A percentile compares a stretch with the other conserved stretches of the same genome.
Evolutionary conservation across 2,329 filamentous ascomycete species (phyloP).

Genomic region (Pseudopithomyces maydicus): DNA sequence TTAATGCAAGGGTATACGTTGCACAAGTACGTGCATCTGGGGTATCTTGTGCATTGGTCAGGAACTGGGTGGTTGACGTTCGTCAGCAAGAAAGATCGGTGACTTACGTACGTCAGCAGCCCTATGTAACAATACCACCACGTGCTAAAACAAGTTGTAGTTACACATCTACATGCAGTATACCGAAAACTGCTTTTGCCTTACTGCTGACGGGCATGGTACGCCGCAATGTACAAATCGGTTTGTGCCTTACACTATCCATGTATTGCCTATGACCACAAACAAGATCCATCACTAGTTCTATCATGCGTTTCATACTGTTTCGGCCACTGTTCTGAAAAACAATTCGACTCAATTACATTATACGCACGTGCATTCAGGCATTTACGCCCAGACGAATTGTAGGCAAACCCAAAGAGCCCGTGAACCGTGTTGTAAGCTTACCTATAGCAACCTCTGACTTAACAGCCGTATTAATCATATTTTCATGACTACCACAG

Average conservation of each 20-base stretch:
- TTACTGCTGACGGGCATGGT: background rate
- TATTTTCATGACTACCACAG: background rate
- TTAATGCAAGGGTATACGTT: no score
- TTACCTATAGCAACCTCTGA: background rate
- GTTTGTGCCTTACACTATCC: background rate
- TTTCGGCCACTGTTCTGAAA: background rate
- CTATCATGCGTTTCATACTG: background rate
- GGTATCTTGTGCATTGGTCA: background rate
- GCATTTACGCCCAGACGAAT: background rate
- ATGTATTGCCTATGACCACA: no score
- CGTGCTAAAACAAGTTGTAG: background rate
- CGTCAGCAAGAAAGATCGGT: background rate
- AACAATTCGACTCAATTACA: background rate
- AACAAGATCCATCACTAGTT: no score
- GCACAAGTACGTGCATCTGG: background rate
- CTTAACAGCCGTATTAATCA: slow-evolving; percentile 3
- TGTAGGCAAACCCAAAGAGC: background rate
- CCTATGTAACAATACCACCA: background rate
- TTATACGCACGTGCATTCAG: background rate
- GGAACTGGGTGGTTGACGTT: background rate
- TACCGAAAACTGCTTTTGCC: background rate
- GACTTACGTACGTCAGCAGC: slow-evolving; percentile 3
- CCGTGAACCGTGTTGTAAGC: background rate
- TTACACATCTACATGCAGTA: background rate
- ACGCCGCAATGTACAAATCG: background rate